These are phyloP conservation scores for Colletotrichum lupini DNA, from an alignment of 2,329 filamentous ascomycete species.

Conservation along the genomic window DNA sequence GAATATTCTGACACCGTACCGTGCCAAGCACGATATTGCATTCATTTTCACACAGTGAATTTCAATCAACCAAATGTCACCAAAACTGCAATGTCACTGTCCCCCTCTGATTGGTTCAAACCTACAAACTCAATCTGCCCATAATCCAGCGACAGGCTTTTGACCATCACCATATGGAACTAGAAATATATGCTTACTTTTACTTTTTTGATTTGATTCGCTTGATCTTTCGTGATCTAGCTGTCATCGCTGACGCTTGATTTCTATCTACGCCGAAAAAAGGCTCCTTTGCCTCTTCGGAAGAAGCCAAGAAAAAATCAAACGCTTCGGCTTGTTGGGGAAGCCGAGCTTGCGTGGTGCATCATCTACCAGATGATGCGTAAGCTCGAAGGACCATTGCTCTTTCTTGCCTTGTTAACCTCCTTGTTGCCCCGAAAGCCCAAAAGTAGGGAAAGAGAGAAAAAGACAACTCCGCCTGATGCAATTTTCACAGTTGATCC, in stretches of 20 bases:
- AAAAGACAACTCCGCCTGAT: slow-evolving; percentile 32
- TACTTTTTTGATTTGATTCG: slow-evolving; percentile 6
- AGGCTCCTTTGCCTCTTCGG: not conserved
- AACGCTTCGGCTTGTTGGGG: not conserved
- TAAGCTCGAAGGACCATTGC: not conserved
- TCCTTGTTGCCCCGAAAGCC: slow-evolving; percentile 3
- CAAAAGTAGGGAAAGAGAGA: not conserved
- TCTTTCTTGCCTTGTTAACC: not conserved
- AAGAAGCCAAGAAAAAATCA: not conserved
- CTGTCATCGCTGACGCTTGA: slow-evolving; percentile 31
- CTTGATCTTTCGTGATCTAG: slow-evolving; percentile 27
- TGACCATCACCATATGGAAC: not conserved
- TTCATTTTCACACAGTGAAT: not conserved
- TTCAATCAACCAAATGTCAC: not conserved
- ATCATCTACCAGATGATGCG: slow-evolving; percentile 6
- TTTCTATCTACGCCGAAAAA: slow-evolving; percentile 22
- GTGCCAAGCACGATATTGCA: not conserved
- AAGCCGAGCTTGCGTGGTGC: not conserved
- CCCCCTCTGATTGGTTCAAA: not conserved
- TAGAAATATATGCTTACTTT: not conserved
- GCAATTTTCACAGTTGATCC: slow-evolving; percentile 27
- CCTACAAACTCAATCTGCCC: not conserved
- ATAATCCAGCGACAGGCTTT: not conserved
- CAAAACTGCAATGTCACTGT: slow-evolving; percentile 12
- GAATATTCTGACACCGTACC: not conserved